Base-by-base conservation (phyloP, 2,329 filamentous ascomycete genomes). In the Raffaelea albimanens region DNA sequence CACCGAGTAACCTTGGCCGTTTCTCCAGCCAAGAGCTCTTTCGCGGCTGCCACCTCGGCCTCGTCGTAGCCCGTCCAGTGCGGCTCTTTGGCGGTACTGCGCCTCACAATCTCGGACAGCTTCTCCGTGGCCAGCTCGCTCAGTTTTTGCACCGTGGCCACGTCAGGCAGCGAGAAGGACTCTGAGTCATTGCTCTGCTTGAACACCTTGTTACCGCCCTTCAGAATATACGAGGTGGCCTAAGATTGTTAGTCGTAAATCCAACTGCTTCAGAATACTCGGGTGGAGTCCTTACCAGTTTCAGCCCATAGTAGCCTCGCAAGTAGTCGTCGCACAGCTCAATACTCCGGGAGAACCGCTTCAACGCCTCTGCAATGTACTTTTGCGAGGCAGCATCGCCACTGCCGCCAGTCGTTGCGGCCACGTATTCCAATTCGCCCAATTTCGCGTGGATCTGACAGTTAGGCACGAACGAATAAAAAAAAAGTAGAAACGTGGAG, bases 301-400 rank as follows among this genome's bases (percentile, higher is more conserved):
- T 93, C 50, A 98, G 69, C 7, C 93, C 93, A 64, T 95, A 97
- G 63, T 89, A 95, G 1, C 90, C 93, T 52, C 93, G 81, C 52
- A 97, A 66, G 62, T 96, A 97, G 61, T 89, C 82, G 57, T 96
- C 87, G 60, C 93, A 97, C 45, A 98, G 76, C 67, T 98, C 93
- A 54, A 97, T 80, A 59, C 89, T 93, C 57, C 93, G 80, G 61
- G 85, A 87, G 66, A 95, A 97, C 54, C 90, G 80, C 61, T 88
- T 86, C 46, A 95, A 65, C 5, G 88, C 82, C 60, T 90, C 85
- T 40, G 76, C 71, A 47, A 93, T 68, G 57, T 78, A 70, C 61
- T 74, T 75, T 40, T 70, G 64, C 3, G 67, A 59, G 23, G 67
- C 63, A 4, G 60, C 63, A 8, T 69, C 67, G 14, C 55, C 56